These are phyloP conservation scores for Metschnikowia corniflorae DNA, from an alignment of 805 yeast species.

Conservation along the genomic window DNA sequence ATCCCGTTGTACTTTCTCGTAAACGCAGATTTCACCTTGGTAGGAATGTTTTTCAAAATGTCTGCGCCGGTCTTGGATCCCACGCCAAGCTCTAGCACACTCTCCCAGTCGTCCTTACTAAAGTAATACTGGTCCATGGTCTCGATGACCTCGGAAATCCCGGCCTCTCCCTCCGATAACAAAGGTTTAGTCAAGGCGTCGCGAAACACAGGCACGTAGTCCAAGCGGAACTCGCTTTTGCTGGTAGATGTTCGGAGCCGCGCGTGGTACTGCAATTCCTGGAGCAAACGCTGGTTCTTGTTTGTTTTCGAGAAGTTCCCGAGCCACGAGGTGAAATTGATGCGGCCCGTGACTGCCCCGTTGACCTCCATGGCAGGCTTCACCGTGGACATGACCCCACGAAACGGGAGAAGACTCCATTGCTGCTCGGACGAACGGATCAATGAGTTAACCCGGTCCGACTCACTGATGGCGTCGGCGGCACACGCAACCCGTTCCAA, in stretches of 20 bases:
- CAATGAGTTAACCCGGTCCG: conserved; percentile 74
- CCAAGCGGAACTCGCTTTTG: conserved; percentile 68
- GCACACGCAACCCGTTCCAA: conserved; percentile 69
- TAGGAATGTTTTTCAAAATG: conserved; percentile 58
- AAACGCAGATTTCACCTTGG: conserved; percentile 79
- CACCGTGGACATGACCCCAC: conserved; percentile 82
- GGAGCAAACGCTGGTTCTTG: conserved; percentile 74
- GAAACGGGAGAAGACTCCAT: conserved; percentile 91
- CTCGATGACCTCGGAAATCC: conserved; percentile 62
- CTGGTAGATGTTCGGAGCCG: conserved; percentile 76
- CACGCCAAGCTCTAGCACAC: conserved; percentile 75
- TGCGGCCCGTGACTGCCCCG: conserved; percentile 66
- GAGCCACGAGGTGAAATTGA: conserved; percentile 79
- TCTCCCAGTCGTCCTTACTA: conserved; percentile 91
- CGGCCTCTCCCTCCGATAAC: conserved; percentile 51
- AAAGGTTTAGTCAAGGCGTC: conserved; percentile 59
- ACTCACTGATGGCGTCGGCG: conserved; percentile 80
- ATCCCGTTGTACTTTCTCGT: conserved; percentile 77
- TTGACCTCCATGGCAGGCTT: conserved; percentile 72
- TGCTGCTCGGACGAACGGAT: conserved; percentile 91
- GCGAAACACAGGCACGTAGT: conserved; percentile 65
- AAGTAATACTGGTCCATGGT: conserved; percentile 81
- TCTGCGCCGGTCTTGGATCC: conserved; percentile 47
- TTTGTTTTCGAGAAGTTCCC: conserved; percentile 86
- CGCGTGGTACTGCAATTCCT: conserved; percentile 85